Evolutionary conservation across 2,329 filamentous ascomycete species (phyloP).

Genomic region (Colletotrichum nymphaeae): DNA sequence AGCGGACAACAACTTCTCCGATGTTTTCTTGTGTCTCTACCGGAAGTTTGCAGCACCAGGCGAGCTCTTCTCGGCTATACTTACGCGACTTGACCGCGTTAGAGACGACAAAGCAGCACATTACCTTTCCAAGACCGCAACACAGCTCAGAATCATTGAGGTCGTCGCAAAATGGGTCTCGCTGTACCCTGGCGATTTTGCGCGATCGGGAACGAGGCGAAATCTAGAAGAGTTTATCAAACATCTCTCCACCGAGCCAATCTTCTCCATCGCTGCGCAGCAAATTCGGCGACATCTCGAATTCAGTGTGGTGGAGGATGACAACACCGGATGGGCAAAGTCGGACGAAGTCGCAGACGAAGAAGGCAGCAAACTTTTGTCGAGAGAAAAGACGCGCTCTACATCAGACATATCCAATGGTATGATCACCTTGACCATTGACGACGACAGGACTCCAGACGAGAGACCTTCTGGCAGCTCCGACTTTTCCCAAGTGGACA

Average conservation of each 20-base stretch:
- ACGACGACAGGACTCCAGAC: conserved; percentile 54
- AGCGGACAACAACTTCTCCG: conserved; percentile 87
- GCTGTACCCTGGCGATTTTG: conserved; percentile 93
- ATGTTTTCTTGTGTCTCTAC: conserved; percentile 92
- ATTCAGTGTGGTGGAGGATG: conserved; percentile 79
- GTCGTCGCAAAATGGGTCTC: conserved; percentile 91
- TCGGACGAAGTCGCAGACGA: conserved; percentile 68
- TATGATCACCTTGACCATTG: conserved; percentile 60
- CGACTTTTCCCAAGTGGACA: conserved; percentile 53
- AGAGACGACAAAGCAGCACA: conserved; percentile 74
- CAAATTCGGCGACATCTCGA: conserved; percentile 87
- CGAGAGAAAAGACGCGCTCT: conserved; percentile 40
- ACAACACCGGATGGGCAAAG: conserved; percentile 93
- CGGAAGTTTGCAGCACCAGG: conserved; percentile 90
- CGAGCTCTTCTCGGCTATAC: conserved; percentile 80
- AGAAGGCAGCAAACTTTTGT: conserved; percentile 47
- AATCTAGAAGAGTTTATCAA: conserved; percentile 80
- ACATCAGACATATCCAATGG: conserved; percentile 54
- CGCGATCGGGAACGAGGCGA: conserved; percentile 77
- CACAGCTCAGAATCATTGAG: conserved; percentile 85
- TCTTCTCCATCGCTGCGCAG: conserved; percentile 86
- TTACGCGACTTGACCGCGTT: conserved; percentile 79
- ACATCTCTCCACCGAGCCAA: conserved; percentile 79
- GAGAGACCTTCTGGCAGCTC: conserved; percentile 60
- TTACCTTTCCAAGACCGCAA: conserved; percentile 81